Percentiles rank a stretch among this genome's conserved stretches.
Evolutionary conservation across 129 eudicot genomes (phyloP).

Genomic region (Rutidosis leptorrhynchoides): DNA sequence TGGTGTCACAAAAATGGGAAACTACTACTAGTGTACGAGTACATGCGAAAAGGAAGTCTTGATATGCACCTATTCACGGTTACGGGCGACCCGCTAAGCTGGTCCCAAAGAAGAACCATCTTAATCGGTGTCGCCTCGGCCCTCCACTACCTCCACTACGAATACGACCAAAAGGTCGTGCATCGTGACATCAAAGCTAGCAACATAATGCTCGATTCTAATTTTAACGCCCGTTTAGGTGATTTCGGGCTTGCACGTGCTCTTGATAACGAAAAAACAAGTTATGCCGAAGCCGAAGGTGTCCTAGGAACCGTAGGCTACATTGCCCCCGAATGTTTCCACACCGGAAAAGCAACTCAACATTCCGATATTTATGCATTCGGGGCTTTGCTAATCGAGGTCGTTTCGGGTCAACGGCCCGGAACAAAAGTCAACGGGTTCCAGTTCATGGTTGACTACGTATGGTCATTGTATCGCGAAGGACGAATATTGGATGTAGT

Average conservation of each 20-base stretch:
- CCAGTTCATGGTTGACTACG: constrained; percentile 70
- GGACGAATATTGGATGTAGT: constrained; percentile 58
- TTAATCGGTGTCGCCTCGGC: constrained; percentile 84
- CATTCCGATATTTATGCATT: constrained; percentile 77
- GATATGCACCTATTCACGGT: constrained; percentile 67
- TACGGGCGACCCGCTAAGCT: constrained; percentile 45
- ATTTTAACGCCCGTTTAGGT: constrained; percentile 81
- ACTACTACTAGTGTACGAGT: constrained; percentile 71
- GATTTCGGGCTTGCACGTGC: constrained; percentile 92
- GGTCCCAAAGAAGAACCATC: constrained; percentile 62
- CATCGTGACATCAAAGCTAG: constrained; percentile 89
- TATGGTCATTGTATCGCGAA: constrained; percentile 72
- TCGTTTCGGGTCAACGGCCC: constrained; percentile 75
- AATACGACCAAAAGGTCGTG: constrained; percentile 70
- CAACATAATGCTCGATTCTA: constrained; percentile 82
- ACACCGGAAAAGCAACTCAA: constrained; percentile 82
- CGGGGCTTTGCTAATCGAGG: constrained; percentile 71
- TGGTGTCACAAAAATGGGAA: constrained; percentile 87
- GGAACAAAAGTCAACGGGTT: constrained; percentile 56
- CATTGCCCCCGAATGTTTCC: constrained; percentile 93
- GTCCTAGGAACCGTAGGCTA: constrained; percentile 77
- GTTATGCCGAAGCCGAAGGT: constrained; percentile 84
- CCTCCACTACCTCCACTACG: constrained; percentile 80
- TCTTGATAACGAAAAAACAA: constrained; percentile 73
- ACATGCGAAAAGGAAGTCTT: constrained; percentile 92